Conservation (phyloP, 2,329 filamentous ascomycete genomes). For the Trichoderma hamatum region DNA sequence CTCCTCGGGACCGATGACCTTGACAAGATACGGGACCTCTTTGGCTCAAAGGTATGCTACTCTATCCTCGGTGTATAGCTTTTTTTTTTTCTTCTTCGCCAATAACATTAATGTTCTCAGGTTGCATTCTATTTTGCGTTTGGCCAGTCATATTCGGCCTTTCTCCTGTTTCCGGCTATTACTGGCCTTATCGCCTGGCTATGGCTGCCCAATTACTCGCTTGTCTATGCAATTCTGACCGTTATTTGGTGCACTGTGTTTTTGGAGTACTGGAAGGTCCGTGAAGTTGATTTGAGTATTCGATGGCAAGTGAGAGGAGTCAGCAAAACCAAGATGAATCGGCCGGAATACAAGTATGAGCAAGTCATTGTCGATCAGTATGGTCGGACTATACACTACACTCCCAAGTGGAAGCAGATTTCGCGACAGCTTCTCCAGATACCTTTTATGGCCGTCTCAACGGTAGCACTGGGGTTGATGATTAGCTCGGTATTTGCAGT, state of each 20-base stretch:
- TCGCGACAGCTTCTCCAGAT: constrained; percentile 68
- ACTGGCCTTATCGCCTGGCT: constrained; percentile 71
- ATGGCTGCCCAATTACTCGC: constrained; percentile 70
- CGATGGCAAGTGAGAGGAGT: constrained; percentile 75
- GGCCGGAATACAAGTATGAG: constrained; percentile 67
- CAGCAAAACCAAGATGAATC: constrained; percentile 65
- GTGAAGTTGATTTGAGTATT: constrained; percentile 70
- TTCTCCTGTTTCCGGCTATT: constrained; percentile 69
- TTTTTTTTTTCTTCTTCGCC: not conserved
- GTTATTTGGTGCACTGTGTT: constrained; percentile 74
- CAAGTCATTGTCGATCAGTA: constrained; percentile 63
- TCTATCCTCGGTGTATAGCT: not conserved
- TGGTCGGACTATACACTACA: constrained; percentile 63
- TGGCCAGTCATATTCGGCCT: constrained; percentile 73
- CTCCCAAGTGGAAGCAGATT: constrained; percentile 66
- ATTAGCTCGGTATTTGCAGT: constrained; percentile 72
- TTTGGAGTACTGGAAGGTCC: constrained; percentile 79
- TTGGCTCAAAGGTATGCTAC: constrained; percentile 57
- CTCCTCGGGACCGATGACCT: constrained; percentile 55
- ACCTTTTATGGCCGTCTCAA: constrained; percentile 66
- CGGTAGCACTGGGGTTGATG: constrained; percentile 62
- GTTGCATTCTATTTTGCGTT: constrained; percentile 85
- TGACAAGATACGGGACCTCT: constrained; percentile 63
- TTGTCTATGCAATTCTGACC: constrained; percentile 67
- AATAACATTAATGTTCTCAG: constrained; percentile 36